phyloP scores from a whole-genome alignment of 768 basidiomycete genomes.

The Mycena alexandri region DNA sequence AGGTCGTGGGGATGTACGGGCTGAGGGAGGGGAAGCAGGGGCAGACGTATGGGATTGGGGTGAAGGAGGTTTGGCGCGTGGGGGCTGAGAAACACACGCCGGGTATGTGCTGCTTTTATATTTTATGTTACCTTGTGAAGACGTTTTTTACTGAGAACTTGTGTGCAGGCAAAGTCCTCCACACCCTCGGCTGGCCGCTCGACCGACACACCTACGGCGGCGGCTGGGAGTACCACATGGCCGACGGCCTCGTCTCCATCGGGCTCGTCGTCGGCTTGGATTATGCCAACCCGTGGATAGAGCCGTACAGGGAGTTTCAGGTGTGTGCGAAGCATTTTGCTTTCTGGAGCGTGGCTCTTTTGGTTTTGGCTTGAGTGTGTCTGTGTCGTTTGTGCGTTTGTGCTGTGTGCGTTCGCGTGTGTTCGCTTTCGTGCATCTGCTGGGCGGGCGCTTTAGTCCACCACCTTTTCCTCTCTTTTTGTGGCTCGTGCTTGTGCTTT shows the following conservation, averaged over 20 bases:
- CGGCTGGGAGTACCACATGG: conserved; percentile 97
- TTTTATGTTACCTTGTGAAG: background rate
- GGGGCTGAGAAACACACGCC: conserved; percentile 71
- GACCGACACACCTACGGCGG: conserved; percentile 90
- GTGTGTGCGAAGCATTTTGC: too few relatives aligned
- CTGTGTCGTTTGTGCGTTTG: too few relatives aligned
- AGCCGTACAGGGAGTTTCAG: conserved; percentile 94
- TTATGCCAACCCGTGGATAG: conserved; percentile 93
- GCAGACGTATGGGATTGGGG: conserved; percentile 95
- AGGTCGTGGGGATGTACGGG: conserved; percentile 78
- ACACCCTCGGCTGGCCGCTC: conserved; percentile 96
- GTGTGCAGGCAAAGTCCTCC: conserved; percentile 74
- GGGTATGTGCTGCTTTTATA: conserved; percentile 49
- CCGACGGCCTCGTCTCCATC: conserved; percentile 87
- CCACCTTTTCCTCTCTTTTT: too few relatives aligned
- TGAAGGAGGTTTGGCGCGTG: conserved; percentile 98
- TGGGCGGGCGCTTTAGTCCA: too few relatives aligned
- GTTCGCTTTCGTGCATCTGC: too few relatives aligned
- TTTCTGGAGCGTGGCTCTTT: too few relatives aligned
- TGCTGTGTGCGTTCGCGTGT: too few relatives aligned
- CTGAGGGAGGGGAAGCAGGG: conserved; percentile 79
- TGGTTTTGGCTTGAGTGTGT: too few relatives aligned
- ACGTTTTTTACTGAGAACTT: too few relatives aligned
- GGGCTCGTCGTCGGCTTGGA: conserved; percentile 95
- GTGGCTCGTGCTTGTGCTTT: too few relatives aligned